Evolutionary conservation across 2,329 filamentous ascomycete species (phyloP).

Genomic region (Fusarium anguioides): DNA sequence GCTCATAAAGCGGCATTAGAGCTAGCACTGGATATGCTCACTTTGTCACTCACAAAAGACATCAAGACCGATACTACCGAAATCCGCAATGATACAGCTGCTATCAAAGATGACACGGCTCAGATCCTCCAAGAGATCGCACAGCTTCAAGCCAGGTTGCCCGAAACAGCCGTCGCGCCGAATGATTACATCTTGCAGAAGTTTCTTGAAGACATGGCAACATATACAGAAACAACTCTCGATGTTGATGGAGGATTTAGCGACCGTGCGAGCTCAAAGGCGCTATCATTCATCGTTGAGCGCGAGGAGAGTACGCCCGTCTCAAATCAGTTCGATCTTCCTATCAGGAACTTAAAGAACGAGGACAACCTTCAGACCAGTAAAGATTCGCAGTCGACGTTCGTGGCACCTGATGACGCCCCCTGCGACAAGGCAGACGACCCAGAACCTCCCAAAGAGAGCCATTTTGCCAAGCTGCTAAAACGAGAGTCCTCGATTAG

Average conservation of each 20-base stretch:
- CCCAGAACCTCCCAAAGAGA: too few relatives aligned
- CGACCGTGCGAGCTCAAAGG: not conserved
- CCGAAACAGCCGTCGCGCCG: not conserved
- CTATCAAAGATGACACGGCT: slow-evolving; percentile 8
- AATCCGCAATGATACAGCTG: slow-evolving; percentile 2
- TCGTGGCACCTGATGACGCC: too few relatives aligned
- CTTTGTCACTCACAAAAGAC: not conserved
- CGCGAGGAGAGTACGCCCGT: fast-evolving
- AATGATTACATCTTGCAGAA: slow-evolving; percentile 16
- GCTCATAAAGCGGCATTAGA: slow-evolving; percentile 25
- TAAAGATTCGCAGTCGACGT: fast-evolving
- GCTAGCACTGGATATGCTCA: slow-evolving; percentile 9
- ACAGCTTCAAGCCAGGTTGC: slow-evolving; percentile 1
- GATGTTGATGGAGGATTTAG: not conserved
- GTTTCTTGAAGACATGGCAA: slow-evolving; percentile 23
- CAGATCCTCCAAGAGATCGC: slow-evolving; percentile 18
- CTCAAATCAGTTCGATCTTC: fast-evolving
- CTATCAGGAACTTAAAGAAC: fast-evolving
- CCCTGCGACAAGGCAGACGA: not conserved
- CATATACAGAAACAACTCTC: slow-evolving; percentile 1
- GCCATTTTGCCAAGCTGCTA: too few relatives aligned
- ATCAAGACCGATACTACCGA: slow-evolving; percentile 10
- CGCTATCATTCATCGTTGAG: not conserved
- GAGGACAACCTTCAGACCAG: fast-evolving
- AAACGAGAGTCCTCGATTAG: too few relatives aligned